A percentile compares a stretch with the other conserved stretches of the same genome.
Conservation (phyloP, 116 monocot species). For the Thalassia testudinum region DNA sequence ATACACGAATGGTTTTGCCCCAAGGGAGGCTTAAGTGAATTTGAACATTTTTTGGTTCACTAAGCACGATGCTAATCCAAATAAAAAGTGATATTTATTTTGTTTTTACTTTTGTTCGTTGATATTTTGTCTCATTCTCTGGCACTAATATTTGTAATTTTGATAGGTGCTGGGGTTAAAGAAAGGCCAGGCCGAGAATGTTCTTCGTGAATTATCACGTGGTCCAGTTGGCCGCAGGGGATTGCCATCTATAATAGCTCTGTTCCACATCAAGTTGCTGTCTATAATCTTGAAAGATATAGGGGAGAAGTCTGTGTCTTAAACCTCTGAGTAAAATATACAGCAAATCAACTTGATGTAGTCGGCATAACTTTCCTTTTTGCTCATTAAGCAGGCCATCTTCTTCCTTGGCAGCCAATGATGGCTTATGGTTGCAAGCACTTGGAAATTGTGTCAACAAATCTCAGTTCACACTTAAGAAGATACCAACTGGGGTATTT, state of each 20-base stretch:
- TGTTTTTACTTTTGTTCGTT: no score
- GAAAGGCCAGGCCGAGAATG: conserved; percentile 14
- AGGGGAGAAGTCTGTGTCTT: conserved; percentile 21
- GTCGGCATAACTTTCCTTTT: neutral
- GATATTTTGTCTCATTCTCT: no score
- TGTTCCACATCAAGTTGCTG: conserved; percentile 57
- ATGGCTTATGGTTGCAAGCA: conserved; percentile 39
- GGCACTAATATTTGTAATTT: neutral
- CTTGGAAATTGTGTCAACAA: conserved; percentile 29
- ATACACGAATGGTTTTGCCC: no score
- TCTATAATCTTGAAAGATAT: conserved; percentile 31
- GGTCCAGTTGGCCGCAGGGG: conserved; percentile 9
- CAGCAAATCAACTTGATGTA: neutral
- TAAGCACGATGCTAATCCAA: no score
- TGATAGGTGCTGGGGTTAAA: conserved; percentile 11
- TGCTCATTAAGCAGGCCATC: conserved; percentile 15
- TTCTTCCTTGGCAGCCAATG: conserved; percentile 17
- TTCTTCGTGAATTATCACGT: conserved; percentile 14
- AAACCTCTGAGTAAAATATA: neutral
- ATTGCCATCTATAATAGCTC: conserved; percentile 19
- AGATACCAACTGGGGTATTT: conserved; percentile 25
- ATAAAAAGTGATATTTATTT: no score
- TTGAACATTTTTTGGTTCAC: no score
- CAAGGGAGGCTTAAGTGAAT: no score
- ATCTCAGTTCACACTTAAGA: conserved; percentile 17